A percentile compares a stretch with the other conserved stretches of the same genome.
These are phyloP conservation scores for Mollisia scopiformis DNA, from an alignment of 2,329 filamentous ascomycete species.

Conservation along the genomic window DNA sequence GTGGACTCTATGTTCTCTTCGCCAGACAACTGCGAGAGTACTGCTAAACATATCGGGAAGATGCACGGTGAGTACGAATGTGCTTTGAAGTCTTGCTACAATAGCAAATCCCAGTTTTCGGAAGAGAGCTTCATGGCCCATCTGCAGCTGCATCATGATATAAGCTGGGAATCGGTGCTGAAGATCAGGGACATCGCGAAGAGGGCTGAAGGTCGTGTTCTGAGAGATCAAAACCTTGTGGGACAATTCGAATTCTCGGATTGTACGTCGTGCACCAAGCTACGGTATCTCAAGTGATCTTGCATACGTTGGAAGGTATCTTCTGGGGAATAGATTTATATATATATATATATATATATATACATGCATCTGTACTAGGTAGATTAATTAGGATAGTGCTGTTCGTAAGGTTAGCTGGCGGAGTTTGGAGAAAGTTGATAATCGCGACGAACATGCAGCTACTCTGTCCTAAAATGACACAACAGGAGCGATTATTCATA, in stretches of 20 bases:
- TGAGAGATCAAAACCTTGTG: background rate
- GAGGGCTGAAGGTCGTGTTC: background rate
- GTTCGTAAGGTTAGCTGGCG: too few relatives aligned
- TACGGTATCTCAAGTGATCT: background rate
- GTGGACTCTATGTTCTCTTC: background rate
- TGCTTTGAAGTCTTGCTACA: background rate
- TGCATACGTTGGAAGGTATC: background rate
- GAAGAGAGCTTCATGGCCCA: background rate
- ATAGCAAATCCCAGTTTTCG: background rate
- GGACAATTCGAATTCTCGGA: background rate
- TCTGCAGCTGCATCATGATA: background rate
- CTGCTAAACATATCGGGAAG: background rate
- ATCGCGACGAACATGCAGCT: too few relatives aligned
- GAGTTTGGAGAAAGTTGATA: too few relatives aligned
- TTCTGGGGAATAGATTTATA: background rate
- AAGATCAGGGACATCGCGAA: background rate
- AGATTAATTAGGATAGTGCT: too few relatives aligned
- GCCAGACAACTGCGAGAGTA: background rate
- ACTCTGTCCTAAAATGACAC: too few relatives aligned
- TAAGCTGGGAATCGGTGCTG: background rate
- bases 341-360: background rate
- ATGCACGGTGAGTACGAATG: background rate
- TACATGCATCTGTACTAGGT: too few relatives aligned
- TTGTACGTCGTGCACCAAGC: background rate
- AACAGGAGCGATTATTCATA: too few relatives aligned